These are phyloP conservation scores for Salix udensis DNA, from an alignment of 345 rosid genomes.

Conservation along the genomic window DNA sequence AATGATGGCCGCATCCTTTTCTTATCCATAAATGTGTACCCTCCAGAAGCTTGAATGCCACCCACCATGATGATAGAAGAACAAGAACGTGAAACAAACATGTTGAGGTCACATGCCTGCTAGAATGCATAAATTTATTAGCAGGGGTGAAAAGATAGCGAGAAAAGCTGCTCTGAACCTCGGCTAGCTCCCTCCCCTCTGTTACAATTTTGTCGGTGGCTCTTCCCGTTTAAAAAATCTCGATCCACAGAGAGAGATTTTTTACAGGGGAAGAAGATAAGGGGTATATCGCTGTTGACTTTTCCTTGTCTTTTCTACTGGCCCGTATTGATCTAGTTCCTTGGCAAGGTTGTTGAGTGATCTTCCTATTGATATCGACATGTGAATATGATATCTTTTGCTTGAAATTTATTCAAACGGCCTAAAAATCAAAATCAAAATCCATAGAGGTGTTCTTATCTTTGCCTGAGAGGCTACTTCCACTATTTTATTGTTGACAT, in stretches of 20 bases:
- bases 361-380: too few relatives aligned
- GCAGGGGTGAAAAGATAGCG: neutral
- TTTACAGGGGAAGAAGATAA: neutral
- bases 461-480: neutral
- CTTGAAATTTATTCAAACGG: neutral
- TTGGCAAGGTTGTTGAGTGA: neutral
- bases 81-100: neutral
- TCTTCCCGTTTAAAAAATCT: neutral
- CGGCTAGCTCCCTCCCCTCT: neutral
- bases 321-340: neutral
- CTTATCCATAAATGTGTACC: neutral
- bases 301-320: neutral
- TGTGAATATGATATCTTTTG: neutral
- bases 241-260: neutral
- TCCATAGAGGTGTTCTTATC: neutral
- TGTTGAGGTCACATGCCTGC: neutral
- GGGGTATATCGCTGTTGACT: neutral
- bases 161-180: neutral
- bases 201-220: constrained; percentile 9
- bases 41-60: neutral
- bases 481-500: neutral
- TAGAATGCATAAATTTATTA: neutral
- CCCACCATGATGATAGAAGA: neutral
- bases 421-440: neutral
- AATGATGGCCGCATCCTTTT: neutral